Conservation (phyloP, 306 rosid genomes). For the Vigna angularis region DNA sequence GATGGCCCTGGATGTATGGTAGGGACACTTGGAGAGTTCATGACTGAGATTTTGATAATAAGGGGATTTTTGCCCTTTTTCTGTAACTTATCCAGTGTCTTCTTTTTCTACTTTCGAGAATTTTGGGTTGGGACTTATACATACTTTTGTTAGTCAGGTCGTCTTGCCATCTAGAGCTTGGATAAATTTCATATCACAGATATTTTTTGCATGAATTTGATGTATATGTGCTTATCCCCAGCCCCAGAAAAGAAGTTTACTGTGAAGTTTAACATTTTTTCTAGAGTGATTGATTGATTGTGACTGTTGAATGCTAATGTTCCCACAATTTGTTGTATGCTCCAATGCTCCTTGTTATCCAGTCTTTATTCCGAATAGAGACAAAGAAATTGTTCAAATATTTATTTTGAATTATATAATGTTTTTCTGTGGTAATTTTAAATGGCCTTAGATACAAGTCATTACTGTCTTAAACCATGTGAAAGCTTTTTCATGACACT, state of each 20-base stretch:
- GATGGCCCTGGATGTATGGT: conserved; percentile 61
- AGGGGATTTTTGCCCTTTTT: no score
- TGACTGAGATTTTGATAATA: no score
- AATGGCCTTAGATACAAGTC: not conserved
- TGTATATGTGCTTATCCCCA: not conserved
- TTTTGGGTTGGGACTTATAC: conserved; percentile 44
- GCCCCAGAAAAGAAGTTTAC: not conserved
- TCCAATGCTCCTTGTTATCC: conserved; percentile 1
- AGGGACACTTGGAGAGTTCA: conserved; percentile 56
- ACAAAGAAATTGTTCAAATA: not conserved
- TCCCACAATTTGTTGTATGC: conserved; percentile 16
- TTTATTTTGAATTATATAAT: conserved; percentile 15
- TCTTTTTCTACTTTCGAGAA: conserved; percentile 40
- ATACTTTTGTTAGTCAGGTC: conserved; percentile 27
- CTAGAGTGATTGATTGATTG: conserved; percentile 15
- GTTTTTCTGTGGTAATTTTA: conserved; percentile 11
- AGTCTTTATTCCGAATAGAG: conserved; percentile 12
- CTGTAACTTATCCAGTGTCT: no score
- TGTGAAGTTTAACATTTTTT: not conserved
- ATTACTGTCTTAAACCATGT: conserved; percentile 17
- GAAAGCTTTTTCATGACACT: conserved; percentile 2
- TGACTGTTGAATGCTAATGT: conserved; percentile 24
- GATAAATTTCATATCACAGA: conserved; percentile 10
- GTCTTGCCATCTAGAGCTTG: conserved; percentile 32
- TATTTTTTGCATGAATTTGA: conserved; percentile 32